A percentile compares a stretch with the other conserved stretches of the same genome.
Conservation (phyloP, 2,329 filamentous ascomycete genomes). For the Fusarium begoniae region DNA sequence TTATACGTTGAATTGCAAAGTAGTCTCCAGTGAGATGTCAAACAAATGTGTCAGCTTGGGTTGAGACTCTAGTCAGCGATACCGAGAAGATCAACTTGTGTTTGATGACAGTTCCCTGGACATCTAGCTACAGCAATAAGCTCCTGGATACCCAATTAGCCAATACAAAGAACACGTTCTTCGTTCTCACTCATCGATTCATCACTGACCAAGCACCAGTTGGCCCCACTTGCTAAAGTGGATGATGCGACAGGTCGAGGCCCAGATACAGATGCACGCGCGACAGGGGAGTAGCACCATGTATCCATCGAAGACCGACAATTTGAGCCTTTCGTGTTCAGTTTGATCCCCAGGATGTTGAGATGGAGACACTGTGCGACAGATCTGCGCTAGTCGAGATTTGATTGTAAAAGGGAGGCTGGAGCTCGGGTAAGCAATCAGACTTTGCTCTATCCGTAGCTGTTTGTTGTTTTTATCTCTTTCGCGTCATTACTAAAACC, state of each 20-base stretch:
- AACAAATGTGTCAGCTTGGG: background rate
- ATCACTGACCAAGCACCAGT: background rate
- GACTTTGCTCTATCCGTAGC: background rate
- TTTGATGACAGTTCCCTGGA: background rate
- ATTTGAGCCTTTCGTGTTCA: constrained; percentile 40
- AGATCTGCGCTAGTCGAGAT: constrained; percentile 44
- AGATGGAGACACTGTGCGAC: constrained; percentile 38
- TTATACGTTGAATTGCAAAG: background rate
- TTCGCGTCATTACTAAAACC: constrained; percentile 17
- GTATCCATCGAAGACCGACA: constrained; percentile 29
- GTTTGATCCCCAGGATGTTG: constrained; percentile 33
- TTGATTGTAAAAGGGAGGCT: constrained; percentile 41
- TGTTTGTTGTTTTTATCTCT: background rate
- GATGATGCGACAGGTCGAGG: constrained; percentile 43
- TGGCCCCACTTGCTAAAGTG: constrained; percentile 33
- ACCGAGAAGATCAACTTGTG: background rate
- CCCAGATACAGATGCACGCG: constrained; percentile 32
- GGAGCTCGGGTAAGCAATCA: constrained; percentile 13
- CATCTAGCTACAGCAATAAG: background rate
- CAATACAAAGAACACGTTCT: constrained; percentile 8
- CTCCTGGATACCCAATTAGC: background rate
- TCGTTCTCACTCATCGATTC: constrained; percentile 25
- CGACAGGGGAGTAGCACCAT: constrained; percentile 39
- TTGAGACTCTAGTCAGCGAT: background rate
- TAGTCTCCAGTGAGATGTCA: background rate